Conservation (phyloP, 1,284 basidiomycete genomes). For the Waitea zeae region DNA sequence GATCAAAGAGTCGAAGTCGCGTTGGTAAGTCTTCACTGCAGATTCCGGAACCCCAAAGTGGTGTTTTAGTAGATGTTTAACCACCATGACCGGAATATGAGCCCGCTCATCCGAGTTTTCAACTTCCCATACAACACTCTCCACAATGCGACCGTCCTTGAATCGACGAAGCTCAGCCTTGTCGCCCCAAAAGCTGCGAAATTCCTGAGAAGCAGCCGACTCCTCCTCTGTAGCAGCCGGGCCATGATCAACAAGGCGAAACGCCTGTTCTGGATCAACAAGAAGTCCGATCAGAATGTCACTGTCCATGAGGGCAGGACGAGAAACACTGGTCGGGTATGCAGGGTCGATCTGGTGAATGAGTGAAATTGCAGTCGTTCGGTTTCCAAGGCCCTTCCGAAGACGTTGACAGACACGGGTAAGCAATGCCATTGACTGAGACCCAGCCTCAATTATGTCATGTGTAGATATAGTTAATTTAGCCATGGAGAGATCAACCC, state of each 20-base stretch:
- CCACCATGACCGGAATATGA: conserved; percentile 62
- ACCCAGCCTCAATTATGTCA: conserved; percentile 41
- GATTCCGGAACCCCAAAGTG: conserved; percentile 53
- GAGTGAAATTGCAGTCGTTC: conserved; percentile 41
- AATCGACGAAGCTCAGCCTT: conserved; percentile 92
- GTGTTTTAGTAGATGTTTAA: conserved; percentile 53
- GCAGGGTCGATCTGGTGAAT: conserved; percentile 30
- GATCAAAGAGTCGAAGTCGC: conserved; percentile 48
- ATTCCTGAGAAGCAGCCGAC: conserved; percentile 33
- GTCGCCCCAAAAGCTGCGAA: conserved; percentile 82
- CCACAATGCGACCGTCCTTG: conserved; percentile 86
- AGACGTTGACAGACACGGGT: conserved; percentile 36
- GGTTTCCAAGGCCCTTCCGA: conserved; percentile 51
- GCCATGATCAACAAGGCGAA: conserved; percentile 78
- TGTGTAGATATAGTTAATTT: conserved; percentile 25
- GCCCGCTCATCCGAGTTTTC: conserved; percentile 59
- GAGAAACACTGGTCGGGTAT: conserved; percentile 33
- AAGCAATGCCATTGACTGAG: conserved; percentile 35
- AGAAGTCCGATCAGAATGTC: conserved; percentile 59
- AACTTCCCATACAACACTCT: conserved; percentile 90
- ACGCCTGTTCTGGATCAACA: conserved; percentile 53
- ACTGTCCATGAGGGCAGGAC: conserved; percentile 17
- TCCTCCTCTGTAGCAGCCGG: conserved; percentile 55
- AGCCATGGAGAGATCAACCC: conserved; percentile 45
- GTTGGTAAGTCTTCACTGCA: conserved; percentile 40